phyloP scores from a whole-genome alignment of 1,139 yeast genomes.

The Geotrichum restrictum region DNA sequence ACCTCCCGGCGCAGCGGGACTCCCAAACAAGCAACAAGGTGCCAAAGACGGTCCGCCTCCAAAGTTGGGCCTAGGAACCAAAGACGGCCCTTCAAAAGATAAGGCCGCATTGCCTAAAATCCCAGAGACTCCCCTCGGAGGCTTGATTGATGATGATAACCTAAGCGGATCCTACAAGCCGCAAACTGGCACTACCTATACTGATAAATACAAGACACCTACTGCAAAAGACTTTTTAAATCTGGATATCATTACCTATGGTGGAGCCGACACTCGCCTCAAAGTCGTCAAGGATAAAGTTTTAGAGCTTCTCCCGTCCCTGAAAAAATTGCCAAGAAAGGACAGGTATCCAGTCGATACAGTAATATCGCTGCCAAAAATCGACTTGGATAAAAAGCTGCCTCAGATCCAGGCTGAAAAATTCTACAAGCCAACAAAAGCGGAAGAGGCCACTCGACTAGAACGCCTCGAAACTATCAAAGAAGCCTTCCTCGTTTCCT shows the following conservation, averaged over 20 bases:
- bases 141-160: neutral
- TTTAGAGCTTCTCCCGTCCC: slow-evolving; percentile 17
- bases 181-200: too few species aligned
- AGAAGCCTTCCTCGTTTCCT: slow-evolving; percentile 52
- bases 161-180: neutral
- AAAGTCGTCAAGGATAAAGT: neutral
- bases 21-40: slow-evolving; percentile 2
- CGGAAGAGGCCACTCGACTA: slow-evolving; percentile 4
- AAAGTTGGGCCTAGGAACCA: slow-evolving; percentile 1
- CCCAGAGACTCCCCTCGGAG: neutral
- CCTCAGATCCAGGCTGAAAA: slow-evolving; percentile 17
- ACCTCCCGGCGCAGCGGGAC: slow-evolving; percentile 9
- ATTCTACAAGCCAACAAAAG: slow-evolving; percentile 7
- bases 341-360: slow-evolving; percentile 29
- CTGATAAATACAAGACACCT: neutral
- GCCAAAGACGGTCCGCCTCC: slow-evolving; percentile 13
- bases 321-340: slow-evolving; percentile 25
- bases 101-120: neutral
- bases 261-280: slow-evolving; percentile 21
- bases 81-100: neutral
- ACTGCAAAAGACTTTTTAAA: slow-evolving; percentile 9
- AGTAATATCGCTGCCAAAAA: slow-evolving; percentile 18
- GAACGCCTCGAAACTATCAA: slow-evolving; percentile 47
- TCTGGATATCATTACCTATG: slow-evolving; percentile 20
- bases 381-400: neutral